Percentiles rank a stretch among this genome's conserved stretches.
Evolutionary conservation across 2,329 filamentous ascomycete genomes (phyloP).

Genomic region (Aspergillus costaricaensis): DNA sequence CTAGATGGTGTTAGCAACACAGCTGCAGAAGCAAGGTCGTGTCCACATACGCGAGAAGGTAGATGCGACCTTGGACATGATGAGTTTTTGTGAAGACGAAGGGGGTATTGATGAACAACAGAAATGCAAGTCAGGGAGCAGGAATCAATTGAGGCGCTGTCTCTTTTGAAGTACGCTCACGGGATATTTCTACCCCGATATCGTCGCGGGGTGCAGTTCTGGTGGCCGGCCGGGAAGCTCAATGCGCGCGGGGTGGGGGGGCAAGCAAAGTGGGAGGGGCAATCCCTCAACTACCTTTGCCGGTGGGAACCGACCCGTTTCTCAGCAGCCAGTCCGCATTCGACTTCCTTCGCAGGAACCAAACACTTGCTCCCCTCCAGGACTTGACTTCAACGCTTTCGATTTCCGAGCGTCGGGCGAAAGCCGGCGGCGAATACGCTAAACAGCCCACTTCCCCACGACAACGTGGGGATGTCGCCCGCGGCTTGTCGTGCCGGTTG

Average conservation of each 20-base stretch:
- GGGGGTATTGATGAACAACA: neutral
- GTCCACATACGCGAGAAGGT: conserved; percentile 38
- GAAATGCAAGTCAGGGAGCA: neutral
- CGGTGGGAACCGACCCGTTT: neutral
- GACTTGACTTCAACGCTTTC: neutral
- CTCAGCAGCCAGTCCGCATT: neutral
- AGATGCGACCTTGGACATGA: conserved; percentile 40
- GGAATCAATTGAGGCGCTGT: neutral
- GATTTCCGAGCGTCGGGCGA: conserved; percentile 13
- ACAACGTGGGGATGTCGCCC: conserved; percentile 20
- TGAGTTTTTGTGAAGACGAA: neutral
- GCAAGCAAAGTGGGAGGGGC: neutral
- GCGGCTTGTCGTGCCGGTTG: conserved; percentile 5
- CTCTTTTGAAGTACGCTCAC: conserved; percentile 3
- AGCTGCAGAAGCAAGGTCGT: neutral
- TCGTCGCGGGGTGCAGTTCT: conserved; percentile 1
- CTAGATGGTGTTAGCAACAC: conserved; percentile 36
- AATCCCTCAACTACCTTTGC: neutral
- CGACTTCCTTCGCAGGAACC: no score
- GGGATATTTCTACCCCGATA: conserved; percentile 31
- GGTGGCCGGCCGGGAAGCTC: conserved; percentile 1
- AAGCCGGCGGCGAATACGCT: conserved; percentile 5
- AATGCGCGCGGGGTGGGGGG: neutral
- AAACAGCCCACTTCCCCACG: conserved; percentile 18
- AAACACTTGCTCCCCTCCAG: neutral